A percentile compares a stretch with the other conserved stretches of the same genome.
Conservation (phyloP, 1,284 basidiomycete species). For the Taiwanofungus camphoratus region DNA sequence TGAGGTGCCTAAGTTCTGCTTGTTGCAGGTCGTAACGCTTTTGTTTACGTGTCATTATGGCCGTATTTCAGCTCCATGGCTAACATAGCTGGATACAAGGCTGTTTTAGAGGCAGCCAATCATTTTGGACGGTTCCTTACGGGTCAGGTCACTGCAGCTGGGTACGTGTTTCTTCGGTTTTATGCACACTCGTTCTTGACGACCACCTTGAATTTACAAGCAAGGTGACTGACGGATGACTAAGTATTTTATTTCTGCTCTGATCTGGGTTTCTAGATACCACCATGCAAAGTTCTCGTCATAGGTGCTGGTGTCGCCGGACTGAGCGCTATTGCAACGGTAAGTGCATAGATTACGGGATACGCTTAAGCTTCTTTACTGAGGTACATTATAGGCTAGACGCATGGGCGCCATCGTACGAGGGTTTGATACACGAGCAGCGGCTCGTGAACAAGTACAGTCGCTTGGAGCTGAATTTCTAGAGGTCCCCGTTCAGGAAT, state of each 20-base stretch:
- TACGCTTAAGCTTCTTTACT: not conserved
- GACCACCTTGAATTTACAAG: constrained; percentile 3
- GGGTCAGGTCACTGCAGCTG: constrained; percentile 84
- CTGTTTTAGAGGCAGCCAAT: constrained; percentile 81
- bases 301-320: constrained; percentile 86
- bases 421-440: constrained; percentile 79
- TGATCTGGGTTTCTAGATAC: constrained; percentile 46
- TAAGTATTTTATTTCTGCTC: not conserved
- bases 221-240: constrained; percentile 12
- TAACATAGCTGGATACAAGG: constrained; percentile 84
- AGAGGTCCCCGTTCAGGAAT: constrained; percentile 72
- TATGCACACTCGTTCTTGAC: not conserved
- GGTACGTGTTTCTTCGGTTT: constrained; percentile 39
- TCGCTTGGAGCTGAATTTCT: constrained; percentile 84
- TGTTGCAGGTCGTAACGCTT: not conserved
- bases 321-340: constrained; percentile 79
- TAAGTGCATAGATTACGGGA: constrained; percentile 27
- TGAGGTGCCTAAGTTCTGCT: constrained; percentile 45
- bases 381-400: constrained; percentile 59
- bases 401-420: constrained; percentile 82
- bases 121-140: constrained; percentile 84
- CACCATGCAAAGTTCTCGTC: constrained; percentile 79
- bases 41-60: not conserved
- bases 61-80: constrained; percentile 68
- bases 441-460: constrained; percentile 80